These are phyloP conservation scores for Xylaria venustula DNA, from an alignment of 495 filamentous ascomycete genomes.

Conservation along the genomic window DNA sequence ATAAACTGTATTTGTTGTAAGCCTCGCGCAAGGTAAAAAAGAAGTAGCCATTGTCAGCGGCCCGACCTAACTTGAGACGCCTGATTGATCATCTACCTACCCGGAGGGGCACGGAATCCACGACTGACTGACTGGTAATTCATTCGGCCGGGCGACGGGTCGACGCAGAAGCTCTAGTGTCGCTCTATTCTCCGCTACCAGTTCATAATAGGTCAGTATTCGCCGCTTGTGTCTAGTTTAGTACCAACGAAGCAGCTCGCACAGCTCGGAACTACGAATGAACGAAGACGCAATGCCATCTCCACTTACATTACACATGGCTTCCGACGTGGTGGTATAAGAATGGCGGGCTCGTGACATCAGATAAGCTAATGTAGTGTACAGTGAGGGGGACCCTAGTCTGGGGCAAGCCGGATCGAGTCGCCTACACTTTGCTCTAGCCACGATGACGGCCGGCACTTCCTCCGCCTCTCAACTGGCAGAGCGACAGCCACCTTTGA, in stretches of 20 bases:
- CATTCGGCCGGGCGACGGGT: neutral
- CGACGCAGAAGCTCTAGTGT: neutral
- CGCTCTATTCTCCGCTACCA: neutral
- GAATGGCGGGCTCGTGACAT: neutral
- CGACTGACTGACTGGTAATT: no score
- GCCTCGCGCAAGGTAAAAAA: no score
- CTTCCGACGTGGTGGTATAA: neutral
- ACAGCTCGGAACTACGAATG: neutral
- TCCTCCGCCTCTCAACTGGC: neutral
- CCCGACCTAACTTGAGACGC: no score
- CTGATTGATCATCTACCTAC: no score
- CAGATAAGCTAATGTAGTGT: neutral
- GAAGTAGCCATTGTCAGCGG: no score
- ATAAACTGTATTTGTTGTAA: no score
- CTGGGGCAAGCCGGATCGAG: neutral
- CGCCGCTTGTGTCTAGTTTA: neutral
- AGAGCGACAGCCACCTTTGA: constrained; percentile 9
- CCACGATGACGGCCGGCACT: neutral
- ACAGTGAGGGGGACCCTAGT: neutral
- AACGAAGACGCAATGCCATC: neutral
- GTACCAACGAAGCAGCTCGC: neutral
- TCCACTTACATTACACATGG: neutral
- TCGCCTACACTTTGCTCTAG: neutral
- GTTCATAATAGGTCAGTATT: constrained; percentile 10
- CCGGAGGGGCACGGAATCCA: no score